Evolutionary conservation across 352 stramenopile genomes (phyloP).

Genomic region (Phytopythium boreale): DNA sequence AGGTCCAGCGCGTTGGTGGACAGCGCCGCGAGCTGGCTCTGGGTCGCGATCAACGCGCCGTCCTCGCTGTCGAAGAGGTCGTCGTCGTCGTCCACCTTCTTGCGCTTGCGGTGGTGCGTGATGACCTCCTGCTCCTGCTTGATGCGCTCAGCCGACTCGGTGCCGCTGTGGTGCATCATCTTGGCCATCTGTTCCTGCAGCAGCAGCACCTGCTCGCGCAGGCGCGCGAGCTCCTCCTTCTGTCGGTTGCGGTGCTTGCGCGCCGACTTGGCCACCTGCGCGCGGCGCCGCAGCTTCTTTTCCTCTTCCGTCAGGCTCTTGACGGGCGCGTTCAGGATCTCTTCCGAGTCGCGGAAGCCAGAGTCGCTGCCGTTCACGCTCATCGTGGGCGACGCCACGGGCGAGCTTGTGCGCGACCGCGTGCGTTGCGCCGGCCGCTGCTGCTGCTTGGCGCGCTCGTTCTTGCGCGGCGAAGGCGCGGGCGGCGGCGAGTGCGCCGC

Average conservation of each 20-base stretch:
- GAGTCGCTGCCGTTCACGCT: conserved; percentile 38
- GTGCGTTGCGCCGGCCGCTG: conserved; percentile 12
- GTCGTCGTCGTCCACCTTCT: conserved; percentile 60
- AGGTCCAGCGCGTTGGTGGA: conserved; percentile 14
- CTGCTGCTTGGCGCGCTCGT: conserved; percentile 5
- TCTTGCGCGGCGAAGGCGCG: conserved; percentile 3
- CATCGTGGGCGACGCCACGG: conserved; percentile 37
- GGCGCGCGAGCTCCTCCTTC: conserved; percentile 71
- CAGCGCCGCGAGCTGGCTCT: conserved; percentile 15
- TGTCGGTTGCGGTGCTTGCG: conserved; percentile 81
- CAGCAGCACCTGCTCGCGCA: conserved; percentile 69
- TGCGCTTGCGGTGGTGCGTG: conserved; percentile 65
- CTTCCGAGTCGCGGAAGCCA: conserved; percentile 53
- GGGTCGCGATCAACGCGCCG: conserved; percentile 20
- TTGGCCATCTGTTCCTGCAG: conserved; percentile 79
- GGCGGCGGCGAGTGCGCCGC: conserved; percentile 12
- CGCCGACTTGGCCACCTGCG: conserved; percentile 79
- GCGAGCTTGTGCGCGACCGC: conserved; percentile 29
- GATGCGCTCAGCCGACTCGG: conserved; percentile 31
- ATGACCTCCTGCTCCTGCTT: conserved; percentile 57
- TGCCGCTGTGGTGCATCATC: conserved; percentile 48
- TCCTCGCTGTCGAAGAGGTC: conserved; percentile 17
- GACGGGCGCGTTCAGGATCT: conserved; percentile 76
- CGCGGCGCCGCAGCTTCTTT: conserved; percentile 75
- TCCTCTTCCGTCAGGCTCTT: conserved; percentile 83